Evolutionary conservation across 1,284 basidiomycete genomes (phyloP).

Genomic region (Tremellales sp.): DNA sequence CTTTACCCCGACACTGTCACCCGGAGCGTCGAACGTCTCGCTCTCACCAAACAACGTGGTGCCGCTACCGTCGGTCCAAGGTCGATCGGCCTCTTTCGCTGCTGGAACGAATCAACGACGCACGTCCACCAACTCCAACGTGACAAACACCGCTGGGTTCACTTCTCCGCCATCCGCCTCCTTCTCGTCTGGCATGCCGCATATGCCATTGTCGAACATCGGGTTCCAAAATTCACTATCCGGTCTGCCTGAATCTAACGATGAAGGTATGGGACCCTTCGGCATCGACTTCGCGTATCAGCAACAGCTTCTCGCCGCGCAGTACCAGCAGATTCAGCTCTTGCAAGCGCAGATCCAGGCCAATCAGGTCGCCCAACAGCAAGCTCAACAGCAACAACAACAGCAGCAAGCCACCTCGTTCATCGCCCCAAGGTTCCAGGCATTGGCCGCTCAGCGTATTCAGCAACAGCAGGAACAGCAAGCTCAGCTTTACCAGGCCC

Average conservation of each 20-base stretch:
- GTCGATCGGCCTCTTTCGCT: constrained; percentile 18
- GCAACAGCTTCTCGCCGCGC: constrained; percentile 41
- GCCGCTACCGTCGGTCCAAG: constrained; percentile 15
- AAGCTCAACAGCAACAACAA: constrained; percentile 29
- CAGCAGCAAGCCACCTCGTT: constrained; percentile 55
- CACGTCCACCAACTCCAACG: background rate
- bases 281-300: constrained; percentile 27
- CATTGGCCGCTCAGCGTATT: constrained; percentile 65
- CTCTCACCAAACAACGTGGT: constrained; percentile 22
- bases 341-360: constrained; percentile 41
- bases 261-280: constrained; percentile 22
- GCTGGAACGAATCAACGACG: background rate
- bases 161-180: background rate
- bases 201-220: constrained; percentile 12
- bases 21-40: constrained; percentile 11
- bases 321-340: constrained; percentile 40
- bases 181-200: constrained; percentile 15
- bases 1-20: constrained; percentile 39
- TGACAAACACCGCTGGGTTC: background rate
- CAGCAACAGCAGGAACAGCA: constrained; percentile 52
- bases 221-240: constrained; percentile 17
- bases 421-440: constrained; percentile 79
- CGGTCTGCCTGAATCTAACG: constrained; percentile 18
- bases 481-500: constrained; percentile 34
- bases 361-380: constrained; percentile 26